Base-by-base conservation (phyloP, 2,329 filamentous ascomycete genomes). In the Graphilbum ipis-grandicollis region DNA sequence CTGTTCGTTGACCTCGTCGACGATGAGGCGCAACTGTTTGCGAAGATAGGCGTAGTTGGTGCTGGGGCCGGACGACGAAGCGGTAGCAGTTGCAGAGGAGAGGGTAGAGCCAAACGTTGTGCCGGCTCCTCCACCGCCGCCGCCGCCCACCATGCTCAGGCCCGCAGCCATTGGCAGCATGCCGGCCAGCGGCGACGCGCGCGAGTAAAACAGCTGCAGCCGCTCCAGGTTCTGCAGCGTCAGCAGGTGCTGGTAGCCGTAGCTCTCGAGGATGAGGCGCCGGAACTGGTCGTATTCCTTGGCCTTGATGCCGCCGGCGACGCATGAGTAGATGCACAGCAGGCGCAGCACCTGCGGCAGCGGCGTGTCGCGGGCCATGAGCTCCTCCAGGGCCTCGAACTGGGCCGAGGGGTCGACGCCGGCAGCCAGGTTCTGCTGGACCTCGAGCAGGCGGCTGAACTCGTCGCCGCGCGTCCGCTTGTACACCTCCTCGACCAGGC, bases 1-100 rank as follows among this genome's bases (percentile, higher is more conserved):
- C 41, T 90, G 77, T 56, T 98, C 90, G 51, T 93, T 86, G 29
- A 98, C 88, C 53, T 96, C 90, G 52, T 98, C 90, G 39, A 94
- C 79, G 52, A 94, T 93, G 14, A 98, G 69, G 22, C 79, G 75
- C 13, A 98, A 70, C 42, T 78, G 76, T 54, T 90, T 93, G 38
- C 92, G 79, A 5, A 96, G 62, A 46, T 83, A 81, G 5, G 75
- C 77, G 58, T 94, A 98, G 53, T 96, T 94, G 10, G 86, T 93
- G 54, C 85, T 84, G 18, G 68, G 72, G 14, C 77, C 78, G 8
- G n/a, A n/a, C n/a, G n/a, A n/a, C n/a, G n/a, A n/a, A n/a, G n/a
- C n/a, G n/a, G n/a, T n/a, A n/a, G n/a, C n/a, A n/a, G n/a, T n/a
- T n/a, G n/a, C n/a, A n/a, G n/a, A n/a, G n/a, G n/a, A n/a, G n/a